phyloP scores from a whole-genome alignment of 148 eudicot species.

The Camellia granthamiana region DNA sequence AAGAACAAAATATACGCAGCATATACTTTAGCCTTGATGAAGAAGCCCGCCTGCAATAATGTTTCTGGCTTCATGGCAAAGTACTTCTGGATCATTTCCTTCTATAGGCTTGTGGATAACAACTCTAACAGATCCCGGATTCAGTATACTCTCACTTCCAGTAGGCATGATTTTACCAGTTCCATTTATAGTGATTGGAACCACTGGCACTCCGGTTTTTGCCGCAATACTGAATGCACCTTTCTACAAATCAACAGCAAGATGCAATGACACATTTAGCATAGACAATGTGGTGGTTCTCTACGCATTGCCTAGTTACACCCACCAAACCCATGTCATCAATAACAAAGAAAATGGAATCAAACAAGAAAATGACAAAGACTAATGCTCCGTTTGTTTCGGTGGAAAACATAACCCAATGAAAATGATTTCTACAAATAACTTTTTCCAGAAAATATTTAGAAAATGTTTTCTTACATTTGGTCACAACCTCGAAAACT shows the following conservation, averaged over 20 bases:
- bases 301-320: neutral
- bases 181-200: slow-evolving; percentile 86
- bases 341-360: neutral
- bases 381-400: neutral
- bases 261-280: neutral
- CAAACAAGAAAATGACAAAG: neutral
- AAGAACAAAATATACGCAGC: neutral
- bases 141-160: slow-evolving; percentile 63
- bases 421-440: too few species aligned
- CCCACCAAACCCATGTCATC: neutral
- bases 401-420: too few species aligned
- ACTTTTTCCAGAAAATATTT: too few species aligned
- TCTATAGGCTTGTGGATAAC: slow-evolving; percentile 62
- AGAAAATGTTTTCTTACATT: too few species aligned
- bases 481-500: too few species aligned
- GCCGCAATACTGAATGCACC: slow-evolving; percentile 97
- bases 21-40: slow-evolving; percentile 34
- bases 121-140: slow-evolving; percentile 73
- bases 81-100: slow-evolving; percentile 58
- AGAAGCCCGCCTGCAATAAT: slow-evolving; percentile 57
- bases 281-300: neutral
- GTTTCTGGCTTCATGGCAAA: slow-evolving; percentile 66
- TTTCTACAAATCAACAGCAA: slow-evolving; percentile 48
- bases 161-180: slow-evolving; percentile 92
- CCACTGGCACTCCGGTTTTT: slow-evolving; percentile 76